Conservation (phyloP, 2,329 filamentous ascomycete genomes). For the Chaetomiaceae sp. region DNA sequence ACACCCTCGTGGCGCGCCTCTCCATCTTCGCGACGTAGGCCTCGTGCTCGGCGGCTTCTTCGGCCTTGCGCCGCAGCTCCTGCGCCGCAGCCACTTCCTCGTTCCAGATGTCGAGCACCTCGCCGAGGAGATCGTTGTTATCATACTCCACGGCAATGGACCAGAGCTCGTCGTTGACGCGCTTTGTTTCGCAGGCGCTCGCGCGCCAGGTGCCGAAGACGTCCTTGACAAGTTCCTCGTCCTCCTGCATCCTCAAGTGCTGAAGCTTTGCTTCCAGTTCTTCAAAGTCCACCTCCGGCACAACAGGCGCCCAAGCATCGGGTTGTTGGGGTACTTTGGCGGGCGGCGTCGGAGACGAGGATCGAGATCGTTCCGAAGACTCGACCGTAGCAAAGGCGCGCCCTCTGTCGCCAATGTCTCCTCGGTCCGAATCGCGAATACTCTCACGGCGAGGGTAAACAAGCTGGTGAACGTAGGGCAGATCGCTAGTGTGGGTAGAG, state of each 20-base stretch:
- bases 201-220: constrained; percentile 17
- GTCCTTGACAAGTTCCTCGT: constrained; percentile 9
- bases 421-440: constrained; percentile 10
- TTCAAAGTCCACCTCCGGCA: constrained; percentile 16
- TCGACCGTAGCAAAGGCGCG: neutral
- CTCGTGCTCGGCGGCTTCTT: constrained; percentile 29
- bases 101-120: constrained; percentile 25
- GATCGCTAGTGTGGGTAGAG: constrained; percentile 14
- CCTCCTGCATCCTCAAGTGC: constrained; percentile 14
- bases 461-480: neutral
- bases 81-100: constrained; percentile 14
- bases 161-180: constrained; percentile 4
- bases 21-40: constrained; percentile 42
- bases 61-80: constrained; percentile 11
- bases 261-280: constrained; percentile 24
- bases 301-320: neutral
- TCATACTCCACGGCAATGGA: constrained; percentile 19
- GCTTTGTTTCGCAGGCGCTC: constrained; percentile 8
- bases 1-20: constrained; percentile 56
- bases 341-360: neutral
- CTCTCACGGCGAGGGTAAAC: constrained; percentile 1
- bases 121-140: constrained; percentile 22
- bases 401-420: neutral
- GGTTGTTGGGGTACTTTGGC: neutral
- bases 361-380: neutral